Percentiles rank a stretch among this genome's conserved stretches.
These are phyloP conservation scores for Ascochyta rabiei DNA, from an alignment of 2,329 filamentous ascomycete genomes.

Conservation along the genomic window DNA sequence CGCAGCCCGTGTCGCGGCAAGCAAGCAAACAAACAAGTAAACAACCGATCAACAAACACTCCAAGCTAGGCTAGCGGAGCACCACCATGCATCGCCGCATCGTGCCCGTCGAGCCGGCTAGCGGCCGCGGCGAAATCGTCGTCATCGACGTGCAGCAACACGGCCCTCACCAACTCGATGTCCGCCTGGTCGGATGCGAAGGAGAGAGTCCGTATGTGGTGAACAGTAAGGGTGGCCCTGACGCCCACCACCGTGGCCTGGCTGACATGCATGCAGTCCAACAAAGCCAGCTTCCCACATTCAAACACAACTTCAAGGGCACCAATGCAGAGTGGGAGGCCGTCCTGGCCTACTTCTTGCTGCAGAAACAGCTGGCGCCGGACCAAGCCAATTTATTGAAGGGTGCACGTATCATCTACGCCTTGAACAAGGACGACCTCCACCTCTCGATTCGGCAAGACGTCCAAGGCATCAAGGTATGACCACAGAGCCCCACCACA, in stretches of 20 bases:
- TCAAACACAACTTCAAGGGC: slow-evolving; percentile 45
- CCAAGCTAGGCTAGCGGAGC: neutral
- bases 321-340: slow-evolving; percentile 67
- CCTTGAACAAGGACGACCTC: slow-evolving; percentile 60
- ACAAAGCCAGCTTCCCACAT: slow-evolving; percentile 38
- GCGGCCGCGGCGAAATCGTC: slow-evolving; percentile 59
- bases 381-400: slow-evolving; percentile 56
- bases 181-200: slow-evolving; percentile 73
- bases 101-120: slow-evolving; percentile 65
- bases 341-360: slow-evolving; percentile 64
- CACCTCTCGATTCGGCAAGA: slow-evolving; percentile 69
- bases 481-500: slow-evolving; percentile 29
- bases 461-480: slow-evolving; percentile 68
- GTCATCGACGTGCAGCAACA: slow-evolving; percentile 64
- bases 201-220: slow-evolving; percentile 65
- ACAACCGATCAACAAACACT: neutral
- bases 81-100: slow-evolving; percentile 25
- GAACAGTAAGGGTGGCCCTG: slow-evolving; percentile 58
- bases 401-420: slow-evolving; percentile 65
- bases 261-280: slow-evolving; percentile 42
- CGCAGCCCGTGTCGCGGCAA: slow-evolving; percentile 1
- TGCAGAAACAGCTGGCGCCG: slow-evolving; percentile 50
- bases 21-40: neutral
- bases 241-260: slow-evolving; percentile 17
- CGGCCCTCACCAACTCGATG: slow-evolving; percentile 61